phyloP scores from a whole-genome alignment of 306 rosid genomes.

The Vigna radiata region DNA sequence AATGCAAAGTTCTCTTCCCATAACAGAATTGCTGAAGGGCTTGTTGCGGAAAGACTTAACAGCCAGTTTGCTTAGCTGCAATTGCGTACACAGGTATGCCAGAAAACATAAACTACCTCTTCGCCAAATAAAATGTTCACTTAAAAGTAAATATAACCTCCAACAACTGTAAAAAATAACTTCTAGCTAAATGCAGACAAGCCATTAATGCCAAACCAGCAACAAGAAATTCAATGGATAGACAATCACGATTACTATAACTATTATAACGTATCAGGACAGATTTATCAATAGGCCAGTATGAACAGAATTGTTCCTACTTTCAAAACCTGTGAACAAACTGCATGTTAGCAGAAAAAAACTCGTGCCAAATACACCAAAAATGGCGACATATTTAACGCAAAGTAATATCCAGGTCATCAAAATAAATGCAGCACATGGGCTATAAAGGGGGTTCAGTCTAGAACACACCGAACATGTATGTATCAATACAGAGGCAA shows the following conservation, averaged over 20 bases:
- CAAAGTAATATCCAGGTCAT: neutral
- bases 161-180: conserved; percentile 9
- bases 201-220: neutral
- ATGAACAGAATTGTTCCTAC: conserved; percentile 10
- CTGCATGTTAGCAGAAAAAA: conserved; percentile 25
- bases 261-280: neutral
- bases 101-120: conserved; percentile 19
- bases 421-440: conserved; percentile 8
- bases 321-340: conserved; percentile 3
- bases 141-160: neutral
- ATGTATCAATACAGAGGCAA: neutral
- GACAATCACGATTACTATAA: neutral
- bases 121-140: neutral
- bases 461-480: neutral
- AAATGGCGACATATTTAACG: conserved; percentile 3
- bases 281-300: neutral
- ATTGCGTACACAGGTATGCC: conserved; percentile 11
- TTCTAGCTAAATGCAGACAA: neutral
- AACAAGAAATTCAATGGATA: neutral
- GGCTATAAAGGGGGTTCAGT: neutral
- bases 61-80: conserved; percentile 81
- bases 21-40: conserved; percentile 69
- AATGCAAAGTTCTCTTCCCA: conserved; percentile 93
- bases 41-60: conserved; percentile 71
- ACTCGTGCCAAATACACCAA: neutral